phyloP scores from a whole-genome alignment of 2,329 filamentous ascomycete genomes.

The Xylariomycetidae sp. region DNA sequence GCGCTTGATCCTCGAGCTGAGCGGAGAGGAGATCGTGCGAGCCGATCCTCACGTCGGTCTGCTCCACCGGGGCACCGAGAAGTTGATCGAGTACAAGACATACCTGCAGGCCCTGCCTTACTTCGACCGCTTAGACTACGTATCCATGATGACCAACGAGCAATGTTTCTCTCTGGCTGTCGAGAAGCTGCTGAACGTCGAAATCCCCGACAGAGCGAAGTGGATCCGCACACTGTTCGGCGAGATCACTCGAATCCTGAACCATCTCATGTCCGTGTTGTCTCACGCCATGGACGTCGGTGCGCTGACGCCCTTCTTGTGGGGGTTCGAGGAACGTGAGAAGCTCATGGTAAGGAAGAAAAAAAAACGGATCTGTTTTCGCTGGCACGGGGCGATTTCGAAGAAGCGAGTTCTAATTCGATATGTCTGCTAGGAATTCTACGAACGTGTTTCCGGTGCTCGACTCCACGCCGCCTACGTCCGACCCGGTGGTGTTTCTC shows the following conservation, averaged over 20 bases:
- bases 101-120: constrained; percentile 97
- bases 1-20: constrained; percentile 94
- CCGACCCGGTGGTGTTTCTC: constrained; percentile 90
- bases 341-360: constrained; percentile 86
- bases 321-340: constrained; percentile 99
- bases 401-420: too few species aligned
- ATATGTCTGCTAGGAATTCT: constrained; percentile 94
- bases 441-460: constrained; percentile 96
- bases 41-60: constrained; percentile 95
- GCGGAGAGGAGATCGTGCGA: constrained; percentile 94
- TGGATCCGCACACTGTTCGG: constrained; percentile 95
- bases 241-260: constrained; percentile 89
- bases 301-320: constrained; percentile 95
- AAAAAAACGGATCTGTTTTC: not conserved
- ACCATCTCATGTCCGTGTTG: constrained; percentile 96
- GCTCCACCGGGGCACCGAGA: constrained; percentile 95
- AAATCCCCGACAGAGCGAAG: constrained; percentile 92
- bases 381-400: too few species aligned
- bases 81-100: constrained; percentile 99
- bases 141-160: constrained; percentile 99
- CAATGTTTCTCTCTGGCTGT: constrained; percentile 94
- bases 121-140: constrained; percentile 98
- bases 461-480: constrained; percentile 97
- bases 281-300: constrained; percentile 99
- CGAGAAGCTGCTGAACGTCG: constrained; percentile 95